Evolutionary conservation across 257 asterid species (phyloP), one percentile per base, ranked within the genome.

Genomic region (Scutellaria barbata): DNA sequence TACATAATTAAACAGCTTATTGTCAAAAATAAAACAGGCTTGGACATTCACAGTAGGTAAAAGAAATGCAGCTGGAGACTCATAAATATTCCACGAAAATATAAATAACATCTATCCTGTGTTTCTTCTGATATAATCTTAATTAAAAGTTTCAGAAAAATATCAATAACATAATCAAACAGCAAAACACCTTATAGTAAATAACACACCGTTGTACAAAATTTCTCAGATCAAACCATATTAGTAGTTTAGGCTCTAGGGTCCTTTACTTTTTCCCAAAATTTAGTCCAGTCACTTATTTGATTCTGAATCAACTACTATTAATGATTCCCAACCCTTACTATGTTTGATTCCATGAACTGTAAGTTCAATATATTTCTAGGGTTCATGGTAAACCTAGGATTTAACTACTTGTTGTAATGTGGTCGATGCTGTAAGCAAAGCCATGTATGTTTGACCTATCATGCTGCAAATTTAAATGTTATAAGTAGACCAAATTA

Each of bases 141-240:
- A 48, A 20, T 18, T 17, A 16, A 76, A 45, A 51, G 48, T 45
- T 64, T 72, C 46, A 60, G 55, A 61, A 66, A 14, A 41, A 9
- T 1, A 20, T 47, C 12, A 69, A 4, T 69, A 56, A 69, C 50
- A 48, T 25, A 16, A 17, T 47, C 17, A 72, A 30, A 75, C 66
- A 51, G 77, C 17, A 42, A 41, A n/a, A 58, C 42, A 30, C 62
- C 10, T 48, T 7, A 7, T 10, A 6, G 55, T 52, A 70, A 11
- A 30, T 43, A 69, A 35, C 57, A 30, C 35, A 30, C 35, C 3
- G 35, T 43, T 25, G 22, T 46, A 66, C 30, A 72, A 22, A 65
- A 37, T 7, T 16, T 66, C 2, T 41, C 63, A 66, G 39, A 76
- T 54, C 51, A 71, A 50, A 55, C 33, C 64, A 22, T 46, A 56